phyloP scores from a whole-genome alignment of 108 stramenopile genomes.

The Skeletonema potamos region DNA sequence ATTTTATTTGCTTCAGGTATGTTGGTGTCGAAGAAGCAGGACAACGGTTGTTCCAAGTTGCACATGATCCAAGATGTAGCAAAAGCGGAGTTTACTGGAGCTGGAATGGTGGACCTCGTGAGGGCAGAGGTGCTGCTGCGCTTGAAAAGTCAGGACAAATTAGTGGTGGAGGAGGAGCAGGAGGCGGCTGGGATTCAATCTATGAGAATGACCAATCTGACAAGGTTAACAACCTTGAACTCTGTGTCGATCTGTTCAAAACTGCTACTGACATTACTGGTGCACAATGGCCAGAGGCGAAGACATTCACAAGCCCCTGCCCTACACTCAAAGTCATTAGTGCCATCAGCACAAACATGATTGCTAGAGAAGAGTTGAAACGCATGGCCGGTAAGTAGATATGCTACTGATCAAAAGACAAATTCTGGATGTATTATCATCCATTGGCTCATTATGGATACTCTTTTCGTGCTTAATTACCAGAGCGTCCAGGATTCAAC shows the following conservation, averaged over 20 bases:
- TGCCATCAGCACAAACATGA: slow-evolving; percentile 69
- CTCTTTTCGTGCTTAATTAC: neutral
- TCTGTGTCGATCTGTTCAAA: slow-evolving; percentile 65
- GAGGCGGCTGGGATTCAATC: slow-evolving; percentile 85
- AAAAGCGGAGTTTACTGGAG: slow-evolving; percentile 73
- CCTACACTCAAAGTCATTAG: slow-evolving; percentile 90
- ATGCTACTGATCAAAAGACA: neutral
- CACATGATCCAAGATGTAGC: slow-evolving; percentile 82
- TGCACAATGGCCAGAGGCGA: slow-evolving; percentile 79
- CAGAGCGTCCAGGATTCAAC: slow-evolving; percentile 73
- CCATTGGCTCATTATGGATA: neutral
- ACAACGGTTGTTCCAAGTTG: slow-evolving; percentile 83
- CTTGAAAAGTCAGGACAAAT: slow-evolving; percentile 88
- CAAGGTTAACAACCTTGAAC: slow-evolving; percentile 82
- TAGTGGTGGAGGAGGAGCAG: slow-evolving; percentile 83
- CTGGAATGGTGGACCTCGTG: slow-evolving; percentile 82
- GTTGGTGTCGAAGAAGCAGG: slow-evolving; percentile 89
- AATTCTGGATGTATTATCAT: neutral
- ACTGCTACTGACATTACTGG: slow-evolving; percentile 75
- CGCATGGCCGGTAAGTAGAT: slow-evolving; percentile 54
- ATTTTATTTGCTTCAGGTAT: slow-evolving; percentile 37
- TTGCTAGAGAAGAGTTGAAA: slow-evolving; percentile 83
- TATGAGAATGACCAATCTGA: slow-evolving; percentile 90
- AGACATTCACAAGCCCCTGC: slow-evolving; percentile 75
- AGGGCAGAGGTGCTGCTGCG: slow-evolving; percentile 86